These are phyloP conservation scores for Neofusicoccum ribis DNA, from an alignment of 2,329 filamentous ascomycete species.

Conservation along the genomic window DNA sequence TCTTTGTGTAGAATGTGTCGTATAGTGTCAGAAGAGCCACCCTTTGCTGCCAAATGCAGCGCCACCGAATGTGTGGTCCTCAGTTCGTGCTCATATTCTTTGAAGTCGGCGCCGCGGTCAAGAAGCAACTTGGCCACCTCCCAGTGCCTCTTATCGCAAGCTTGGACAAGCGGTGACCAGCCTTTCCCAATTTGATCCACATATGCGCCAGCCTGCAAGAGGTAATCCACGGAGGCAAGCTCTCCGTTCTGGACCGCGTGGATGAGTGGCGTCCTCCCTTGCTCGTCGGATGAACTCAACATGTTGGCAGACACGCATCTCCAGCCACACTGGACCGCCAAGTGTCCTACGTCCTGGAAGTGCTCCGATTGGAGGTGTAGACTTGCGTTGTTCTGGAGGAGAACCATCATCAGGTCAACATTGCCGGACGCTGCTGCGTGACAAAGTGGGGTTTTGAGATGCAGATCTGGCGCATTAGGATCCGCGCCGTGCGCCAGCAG, in stretches of 20 bases:
- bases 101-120: background rate
- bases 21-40: background rate
- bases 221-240: background rate
- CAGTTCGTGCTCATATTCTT: background rate
- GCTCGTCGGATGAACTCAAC: background rate
- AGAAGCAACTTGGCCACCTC: background rate
- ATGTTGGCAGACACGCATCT: background rate
- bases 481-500: constrained; percentile 8
- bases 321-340: constrained; percentile 2
- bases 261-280: background rate
- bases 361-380: background rate
- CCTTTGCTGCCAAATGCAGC: constrained; percentile 6
- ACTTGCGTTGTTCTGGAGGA: background rate
- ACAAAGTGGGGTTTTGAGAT: background rate
- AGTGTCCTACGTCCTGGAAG: background rate
- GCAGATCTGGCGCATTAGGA: background rate
- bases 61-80: background rate
- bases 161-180: background rate
- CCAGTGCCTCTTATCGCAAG: constrained; percentile 2
- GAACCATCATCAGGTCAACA: background rate
- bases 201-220: background rate
- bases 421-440: background rate
- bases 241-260: background rate
- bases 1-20: background rate
- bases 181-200: background rate